Conservation (phyloP, 257 asterid genomes). For the Petunia secreta region DNA sequence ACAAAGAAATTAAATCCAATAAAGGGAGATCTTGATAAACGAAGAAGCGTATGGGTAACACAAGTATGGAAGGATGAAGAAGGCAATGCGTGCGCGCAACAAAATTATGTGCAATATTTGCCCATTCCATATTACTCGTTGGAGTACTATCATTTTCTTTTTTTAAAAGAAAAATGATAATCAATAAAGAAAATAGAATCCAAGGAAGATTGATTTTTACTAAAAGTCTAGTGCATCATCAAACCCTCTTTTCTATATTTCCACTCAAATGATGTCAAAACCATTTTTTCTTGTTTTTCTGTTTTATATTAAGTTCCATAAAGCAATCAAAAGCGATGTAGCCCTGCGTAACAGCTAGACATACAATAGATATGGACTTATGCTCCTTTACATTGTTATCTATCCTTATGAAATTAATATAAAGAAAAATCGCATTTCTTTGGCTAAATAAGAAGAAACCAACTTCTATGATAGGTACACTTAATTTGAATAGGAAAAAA, state of each 20-base stretch:
- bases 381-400: not conserved
- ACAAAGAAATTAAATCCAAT: not conserved
- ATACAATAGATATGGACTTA: not conserved
- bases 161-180: not conserved
- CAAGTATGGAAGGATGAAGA: conserved; percentile 29
- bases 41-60: conserved; percentile 39
- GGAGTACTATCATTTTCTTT: conserved; percentile 31
- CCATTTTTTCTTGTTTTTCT: not conserved
- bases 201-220: conserved; percentile 26
- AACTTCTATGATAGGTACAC: too few relatives aligned
- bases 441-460: too few relatives aligned
- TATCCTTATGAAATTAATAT: not conserved
- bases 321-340: not conserved
- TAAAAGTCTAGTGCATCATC: conserved; percentile 23
- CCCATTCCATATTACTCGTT: conserved; percentile 22
- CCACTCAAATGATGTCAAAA: conserved; percentile 29
- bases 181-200: conserved; percentile 42
- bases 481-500: too few relatives aligned
- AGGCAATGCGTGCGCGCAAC: conserved; percentile 61
- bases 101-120: conserved; percentile 54
- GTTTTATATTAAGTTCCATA: not conserved
- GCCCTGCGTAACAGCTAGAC: not conserved
- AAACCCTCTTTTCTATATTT: conserved; percentile 16
- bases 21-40: not conserved
- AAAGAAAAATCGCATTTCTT: too few relatives aligned